phyloP scores from a whole-genome alignment of 345 rosid genomes.

The Erucastrum elatum region DNA sequence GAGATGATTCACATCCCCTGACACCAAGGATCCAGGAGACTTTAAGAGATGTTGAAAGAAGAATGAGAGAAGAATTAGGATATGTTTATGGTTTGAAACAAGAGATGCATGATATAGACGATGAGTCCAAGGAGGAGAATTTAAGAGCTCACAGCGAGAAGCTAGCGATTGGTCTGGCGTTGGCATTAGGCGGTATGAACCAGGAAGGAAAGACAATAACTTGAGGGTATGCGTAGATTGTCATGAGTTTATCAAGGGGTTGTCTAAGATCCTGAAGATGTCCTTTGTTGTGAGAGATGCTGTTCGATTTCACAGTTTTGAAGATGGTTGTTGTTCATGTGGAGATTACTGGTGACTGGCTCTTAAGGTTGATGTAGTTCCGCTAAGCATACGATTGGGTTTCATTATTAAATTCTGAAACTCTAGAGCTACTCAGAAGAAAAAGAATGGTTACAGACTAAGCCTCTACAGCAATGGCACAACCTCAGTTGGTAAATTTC shows the following conservation, averaged over 20 bases:
- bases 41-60: conserved; percentile 62
- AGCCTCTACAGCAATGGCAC: background rate
- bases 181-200: conserved; percentile 48
- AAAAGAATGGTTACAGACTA: background rate
- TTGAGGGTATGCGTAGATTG: conserved; percentile 82
- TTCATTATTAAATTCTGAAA: background rate
- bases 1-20: conserved; percentile 58
- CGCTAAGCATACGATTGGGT: background rate
- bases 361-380: background rate
- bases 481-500: too few relatives aligned
- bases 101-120: conserved; percentile 72
- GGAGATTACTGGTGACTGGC: conserved; percentile 60
- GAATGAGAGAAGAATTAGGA: conserved; percentile 70
- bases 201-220: conserved; percentile 50
- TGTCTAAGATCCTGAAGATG: conserved; percentile 54
- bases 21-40: conserved; percentile 48
- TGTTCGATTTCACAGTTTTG: conserved; percentile 75
- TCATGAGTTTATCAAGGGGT: conserved; percentile 74
- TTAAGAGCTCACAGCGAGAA: conserved; percentile 85
- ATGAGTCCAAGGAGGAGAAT: conserved; percentile 72
- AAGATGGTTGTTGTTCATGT: conserved; percentile 68
- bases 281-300: conserved; percentile 77
- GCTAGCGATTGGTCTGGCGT: conserved; percentile 77
- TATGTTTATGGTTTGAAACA: conserved; percentile 51
- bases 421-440: conserved; percentile 2